Evolutionary conservation across 2,329 filamentous ascomycete genomes (phyloP).

Genomic region (Fusarium papillatum): DNA sequence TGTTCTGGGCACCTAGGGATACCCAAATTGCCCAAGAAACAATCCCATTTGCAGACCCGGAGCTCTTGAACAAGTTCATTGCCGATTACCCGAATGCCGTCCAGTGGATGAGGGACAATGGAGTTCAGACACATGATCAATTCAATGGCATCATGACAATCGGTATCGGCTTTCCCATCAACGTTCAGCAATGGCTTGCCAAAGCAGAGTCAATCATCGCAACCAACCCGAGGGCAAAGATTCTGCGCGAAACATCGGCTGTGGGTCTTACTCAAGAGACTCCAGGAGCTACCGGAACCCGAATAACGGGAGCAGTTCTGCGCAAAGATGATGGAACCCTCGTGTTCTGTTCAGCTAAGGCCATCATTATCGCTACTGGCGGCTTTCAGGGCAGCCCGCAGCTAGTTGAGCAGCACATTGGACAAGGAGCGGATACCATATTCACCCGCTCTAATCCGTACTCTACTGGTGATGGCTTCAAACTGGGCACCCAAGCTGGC

Average conservation of each 20-base stretch:
- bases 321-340: constrained; percentile 4
- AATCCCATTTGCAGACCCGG: constrained; percentile 19
- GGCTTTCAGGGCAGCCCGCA: constrained; percentile 28
- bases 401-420: constrained; percentile 20
- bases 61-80: constrained; percentile 19
- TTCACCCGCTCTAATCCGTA: constrained; percentile 27
- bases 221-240: background rate
- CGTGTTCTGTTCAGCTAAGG: constrained; percentile 14
- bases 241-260: constrained; percentile 21
- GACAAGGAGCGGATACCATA: constrained; percentile 19
- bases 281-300: constrained; percentile 1
- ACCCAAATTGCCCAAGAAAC: constrained; percentile 5
- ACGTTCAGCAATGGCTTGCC: constrained; percentile 26
- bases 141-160: constrained; percentile 32
- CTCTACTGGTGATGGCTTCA: constrained; percentile 29
- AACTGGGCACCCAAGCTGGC: constrained; percentile 13
- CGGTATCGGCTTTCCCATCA: constrained; percentile 29
- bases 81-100: constrained; percentile 22
- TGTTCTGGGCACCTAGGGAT: constrained; percentile 30
- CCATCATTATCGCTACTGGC: constrained; percentile 26
- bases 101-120: constrained; percentile 26
- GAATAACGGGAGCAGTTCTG: constrained; percentile 12
- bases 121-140: constrained; percentile 18
- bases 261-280: constrained; percentile 10
- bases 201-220: constrained; percentile 22